Percentiles rank a stretch among this genome's conserved stretches.
Conservation (phyloP, 345 rosid genomes). For the Kernera saxatilis region DNA sequence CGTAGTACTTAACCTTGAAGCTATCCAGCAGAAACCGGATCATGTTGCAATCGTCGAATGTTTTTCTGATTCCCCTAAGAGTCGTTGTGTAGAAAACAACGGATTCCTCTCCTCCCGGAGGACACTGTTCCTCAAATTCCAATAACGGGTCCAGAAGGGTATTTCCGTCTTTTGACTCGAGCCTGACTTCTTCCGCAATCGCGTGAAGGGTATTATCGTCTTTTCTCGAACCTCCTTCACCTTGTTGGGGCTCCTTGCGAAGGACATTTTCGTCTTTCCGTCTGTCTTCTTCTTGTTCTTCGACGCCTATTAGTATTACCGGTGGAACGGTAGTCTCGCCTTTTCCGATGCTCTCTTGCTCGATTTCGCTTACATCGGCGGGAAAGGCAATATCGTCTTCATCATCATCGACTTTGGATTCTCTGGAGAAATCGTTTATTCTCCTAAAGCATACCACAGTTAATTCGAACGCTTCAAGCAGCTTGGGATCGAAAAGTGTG, state of each 20-base stretch:
- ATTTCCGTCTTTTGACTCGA: constrained; percentile 15
- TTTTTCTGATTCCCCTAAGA: constrained; percentile 74
- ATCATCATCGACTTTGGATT: neutral
- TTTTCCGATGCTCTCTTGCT: neutral
- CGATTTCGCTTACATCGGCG: constrained; percentile 1
- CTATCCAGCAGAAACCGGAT: constrained; percentile 65
- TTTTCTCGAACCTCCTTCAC: constrained; percentile 6
- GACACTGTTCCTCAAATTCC: constrained; percentile 54
- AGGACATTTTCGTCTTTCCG: neutral
- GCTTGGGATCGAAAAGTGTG: constrained; percentile 71
- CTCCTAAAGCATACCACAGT: constrained; percentile 44
- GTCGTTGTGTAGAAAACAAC: constrained; percentile 76
- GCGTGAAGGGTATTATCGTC: neutral
- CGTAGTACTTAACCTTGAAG: constrained; percentile 50
- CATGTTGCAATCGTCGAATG: constrained; percentile 74
- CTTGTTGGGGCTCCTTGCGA: constrained; percentile 14
- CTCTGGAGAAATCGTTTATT: constrained; percentile 32
- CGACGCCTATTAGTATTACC: neutral
- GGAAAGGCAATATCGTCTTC: constrained; percentile 20
- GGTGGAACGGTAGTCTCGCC: neutral
- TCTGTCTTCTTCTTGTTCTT: neutral
- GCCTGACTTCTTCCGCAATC: neutral
- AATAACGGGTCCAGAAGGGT: constrained; percentile 29
- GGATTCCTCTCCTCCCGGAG: constrained; percentile 60
- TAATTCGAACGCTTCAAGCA: constrained; percentile 59